Evolutionary conservation across 208 protist species (phyloP).

Genomic region (Trypanosoma theileri): DNA sequence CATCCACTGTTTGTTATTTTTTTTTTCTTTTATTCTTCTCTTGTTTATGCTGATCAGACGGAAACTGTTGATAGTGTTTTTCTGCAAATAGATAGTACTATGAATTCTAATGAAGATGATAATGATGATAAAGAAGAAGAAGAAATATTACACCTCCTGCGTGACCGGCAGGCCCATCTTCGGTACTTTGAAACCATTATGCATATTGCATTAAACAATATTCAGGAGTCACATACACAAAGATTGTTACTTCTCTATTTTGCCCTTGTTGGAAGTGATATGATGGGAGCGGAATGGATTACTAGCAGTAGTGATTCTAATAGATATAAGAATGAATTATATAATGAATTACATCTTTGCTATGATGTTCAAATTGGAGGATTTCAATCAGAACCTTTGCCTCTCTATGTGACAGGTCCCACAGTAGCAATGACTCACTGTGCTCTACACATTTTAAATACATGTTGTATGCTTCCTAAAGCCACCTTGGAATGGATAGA

Average conservation of each 20-base stretch:
- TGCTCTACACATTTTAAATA: constrained; percentile 29
- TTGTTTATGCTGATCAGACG: not conserved
- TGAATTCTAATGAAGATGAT: not conserved
- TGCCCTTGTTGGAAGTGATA: constrained; percentile 20
- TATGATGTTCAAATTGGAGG: constrained; percentile 24
- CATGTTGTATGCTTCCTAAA: constrained; percentile 9
- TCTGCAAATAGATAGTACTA: constrained; percentile 1
- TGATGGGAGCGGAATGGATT: constrained; percentile 27
- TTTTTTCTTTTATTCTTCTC: not conserved
- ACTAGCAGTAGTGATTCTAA: not conserved
- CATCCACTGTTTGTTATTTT: not conserved
- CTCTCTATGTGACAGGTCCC: not conserved
- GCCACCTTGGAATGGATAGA: constrained; percentile 9
- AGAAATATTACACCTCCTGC: not conserved
- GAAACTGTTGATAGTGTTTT: not conserved
- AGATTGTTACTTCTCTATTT: constrained; percentile 30
- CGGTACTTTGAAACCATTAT: constrained; percentile 5
- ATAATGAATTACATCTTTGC: constrained; percentile 18
- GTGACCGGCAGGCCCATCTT: constrained; percentile 1
- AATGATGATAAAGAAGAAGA: constrained; percentile 1
- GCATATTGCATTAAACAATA: not conserved
- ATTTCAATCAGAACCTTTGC: constrained; percentile 23
- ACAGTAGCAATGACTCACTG: constrained; percentile 34
- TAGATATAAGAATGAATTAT: constrained; percentile 5
- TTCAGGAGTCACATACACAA: constrained; percentile 21